Evolutionary conservation across 169 alveolate genomes (phyloP).

Genomic region (Neospora caninum): DNA sequence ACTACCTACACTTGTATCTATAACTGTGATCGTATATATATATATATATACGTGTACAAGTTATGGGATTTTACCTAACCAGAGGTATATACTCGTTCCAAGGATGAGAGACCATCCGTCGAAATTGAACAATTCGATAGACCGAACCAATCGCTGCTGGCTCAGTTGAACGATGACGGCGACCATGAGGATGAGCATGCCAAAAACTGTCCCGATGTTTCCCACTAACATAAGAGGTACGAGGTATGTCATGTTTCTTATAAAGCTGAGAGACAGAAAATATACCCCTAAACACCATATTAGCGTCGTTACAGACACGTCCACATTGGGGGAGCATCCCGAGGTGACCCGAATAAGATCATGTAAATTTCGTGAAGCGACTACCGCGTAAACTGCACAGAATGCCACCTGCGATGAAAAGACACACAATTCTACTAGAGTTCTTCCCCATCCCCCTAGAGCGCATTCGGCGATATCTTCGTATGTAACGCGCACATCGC

Average conservation of each 20-base stretch:
- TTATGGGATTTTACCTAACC: neutral
- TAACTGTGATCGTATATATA: neutral
- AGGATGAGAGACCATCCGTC: slow-evolving; percentile 28
- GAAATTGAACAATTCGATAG: neutral
- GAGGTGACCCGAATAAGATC: neutral
- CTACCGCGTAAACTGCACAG: neutral
- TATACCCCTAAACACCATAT: neutral
- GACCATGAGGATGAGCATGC: neutral
- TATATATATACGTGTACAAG: neutral
- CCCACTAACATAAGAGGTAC: slow-evolving; percentile 28
- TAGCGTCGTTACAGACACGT: neutral
- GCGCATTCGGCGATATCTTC: slow-evolving; percentile 17
- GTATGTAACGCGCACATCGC: slow-evolving; percentile 16
- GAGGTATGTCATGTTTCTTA: slow-evolving; percentile 6
- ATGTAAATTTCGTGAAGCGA: neutral
- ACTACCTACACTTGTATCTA: neutral
- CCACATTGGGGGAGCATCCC: neutral
- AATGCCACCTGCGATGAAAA: slow-evolving; percentile 14
- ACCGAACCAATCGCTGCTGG: neutral
- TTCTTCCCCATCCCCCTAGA: slow-evolving; percentile 17
- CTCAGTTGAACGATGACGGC: neutral
- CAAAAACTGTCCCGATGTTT: neutral
- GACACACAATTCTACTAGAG: neutral
- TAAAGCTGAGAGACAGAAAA: neutral
- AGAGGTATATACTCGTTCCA: slow-evolving; percentile 8